Conservation (phyloP, 2,329 filamentous ascomycete species). For the Purpureocillium takamizusanense region DNA sequence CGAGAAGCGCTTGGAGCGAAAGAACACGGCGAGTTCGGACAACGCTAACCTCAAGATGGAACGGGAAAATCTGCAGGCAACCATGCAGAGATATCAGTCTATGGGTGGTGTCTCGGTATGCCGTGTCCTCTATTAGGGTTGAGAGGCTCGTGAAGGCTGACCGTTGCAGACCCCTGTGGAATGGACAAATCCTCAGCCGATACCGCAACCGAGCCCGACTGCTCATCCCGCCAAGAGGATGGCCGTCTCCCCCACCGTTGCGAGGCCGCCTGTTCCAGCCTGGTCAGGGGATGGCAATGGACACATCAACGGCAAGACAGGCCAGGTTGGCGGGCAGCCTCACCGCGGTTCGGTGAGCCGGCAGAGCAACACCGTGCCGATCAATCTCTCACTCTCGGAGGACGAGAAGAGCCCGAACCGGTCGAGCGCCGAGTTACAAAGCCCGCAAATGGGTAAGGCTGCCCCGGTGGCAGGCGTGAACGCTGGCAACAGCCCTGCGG, state of each 20-base stretch:
- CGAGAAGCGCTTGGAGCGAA: constrained; percentile 38
- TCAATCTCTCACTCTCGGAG: constrained; percentile 49
- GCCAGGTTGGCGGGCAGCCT: constrained; percentile 7
- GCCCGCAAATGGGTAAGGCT: constrained; percentile 37
- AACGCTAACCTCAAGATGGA: constrained; percentile 22
- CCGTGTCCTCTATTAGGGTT: neutral
- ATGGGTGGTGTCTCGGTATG: constrained; percentile 25
- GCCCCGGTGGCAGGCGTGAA: constrained; percentile 23
- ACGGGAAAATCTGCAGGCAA: constrained; percentile 18
- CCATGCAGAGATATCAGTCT: constrained; percentile 21
- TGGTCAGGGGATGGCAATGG: constrained; percentile 31
- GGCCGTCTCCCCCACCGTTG: constrained; percentile 41
- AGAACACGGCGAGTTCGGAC: constrained; percentile 28
- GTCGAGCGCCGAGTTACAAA: constrained; percentile 39
- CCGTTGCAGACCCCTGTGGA: constrained; percentile 27
- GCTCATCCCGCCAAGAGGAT: constrained; percentile 44
- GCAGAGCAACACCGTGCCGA: constrained; percentile 26
- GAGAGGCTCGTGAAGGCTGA: constrained; percentile 6
- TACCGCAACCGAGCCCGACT: constrained; percentile 23
- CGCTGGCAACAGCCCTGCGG: constrained; percentile 52
- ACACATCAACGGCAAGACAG: constrained; percentile 9
- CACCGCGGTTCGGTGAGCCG: constrained; percentile 13
- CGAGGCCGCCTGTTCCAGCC: constrained; percentile 43
- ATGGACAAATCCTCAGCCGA: constrained; percentile 33
- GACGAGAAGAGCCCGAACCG: constrained; percentile 50